Evolutionary conservation across 495 filamentous ascomycete species (phyloP), one percentile per base, ranked within the genome.

Genomic region (Penicillium taxi): DNA sequence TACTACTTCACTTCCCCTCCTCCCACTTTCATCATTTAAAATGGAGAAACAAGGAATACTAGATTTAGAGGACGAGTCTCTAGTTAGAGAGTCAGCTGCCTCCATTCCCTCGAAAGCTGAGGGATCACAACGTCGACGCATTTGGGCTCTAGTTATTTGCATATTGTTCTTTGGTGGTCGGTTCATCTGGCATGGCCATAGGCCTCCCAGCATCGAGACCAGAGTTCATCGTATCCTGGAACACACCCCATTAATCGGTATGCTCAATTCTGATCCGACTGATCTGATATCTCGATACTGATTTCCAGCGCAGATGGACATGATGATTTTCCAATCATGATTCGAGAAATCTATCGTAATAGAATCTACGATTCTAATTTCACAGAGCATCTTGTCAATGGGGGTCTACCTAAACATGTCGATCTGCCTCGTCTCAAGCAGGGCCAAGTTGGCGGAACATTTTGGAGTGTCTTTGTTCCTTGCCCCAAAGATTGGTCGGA

Each of bases 401-500:
- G 84, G 14, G 75, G 72, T 4, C 56, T 94, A 26, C 33, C 45
- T 1, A 61, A 55, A n/a, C 87, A 96, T 47, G 82, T 93, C 25
- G 90, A 96, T 56, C 56, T 95, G 6, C 82, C 84, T 1, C 66
- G 77, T n/a, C 56, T 80, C 21, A 48, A 45, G 9, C 23, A 58
- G 14, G 75, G 75, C 4, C 53, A 56, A 18, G 64, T 73, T 13
- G 71, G 74, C 17, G 72, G 89, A 17, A 78, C 84, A 6, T 96
- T 98, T 56, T 98, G 91, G 91, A 89, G 82, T 57, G 86, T 88
- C 12, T 96, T 70, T 50, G 74, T 84, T 15, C 73, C 72, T 0
- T 96, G 90, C 55, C 86, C 90, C 0, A 51, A 52, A n/a, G 72
- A 88, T 40, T 70, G 74, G 26, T 65, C 59, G 0, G 78, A 94